Evolutionary conservation across 257 asterid genomes (phyloP).

Genomic region (Misopates orontium): DNA sequence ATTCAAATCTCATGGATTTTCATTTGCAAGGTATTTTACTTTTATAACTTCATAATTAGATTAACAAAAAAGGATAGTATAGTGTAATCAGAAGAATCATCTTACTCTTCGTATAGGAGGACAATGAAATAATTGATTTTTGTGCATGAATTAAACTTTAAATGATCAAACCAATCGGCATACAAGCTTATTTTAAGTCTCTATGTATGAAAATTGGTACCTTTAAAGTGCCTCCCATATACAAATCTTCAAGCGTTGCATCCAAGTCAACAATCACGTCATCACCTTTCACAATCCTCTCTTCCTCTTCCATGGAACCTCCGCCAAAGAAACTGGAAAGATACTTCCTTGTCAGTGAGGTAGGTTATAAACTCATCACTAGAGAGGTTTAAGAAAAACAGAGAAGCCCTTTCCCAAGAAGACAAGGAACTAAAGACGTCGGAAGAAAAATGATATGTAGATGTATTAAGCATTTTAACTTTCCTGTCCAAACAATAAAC

Average conservation of each 20-base stretch:
- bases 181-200: not conserved
- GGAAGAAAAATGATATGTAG: too few relatives aligned
- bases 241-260: constrained; percentile 91
- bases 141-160: not conserved
- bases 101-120: not conserved
- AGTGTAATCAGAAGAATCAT: not conserved
- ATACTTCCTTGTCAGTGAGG: constrained; percentile 28
- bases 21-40: not conserved
- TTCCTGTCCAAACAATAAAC: too few relatives aligned
- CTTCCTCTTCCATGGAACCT: constrained; percentile 92
- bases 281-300: constrained; percentile 84
- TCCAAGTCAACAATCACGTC: constrained; percentile 91
- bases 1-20: not conserved
- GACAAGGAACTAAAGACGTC: too few relatives aligned
- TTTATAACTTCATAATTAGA: constrained; percentile 8
- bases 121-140: not conserved
- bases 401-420: too few relatives aligned
- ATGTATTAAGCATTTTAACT: too few relatives aligned
- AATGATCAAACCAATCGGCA: not conserved
- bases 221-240: constrained; percentile 94
- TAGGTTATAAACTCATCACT: constrained; percentile 10
- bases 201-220: constrained; percentile 37
- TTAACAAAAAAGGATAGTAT: not conserved
- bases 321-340: constrained; percentile 81
- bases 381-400: not conserved